A percentile compares a stretch with the other conserved stretches of the same genome.
These are phyloP conservation scores for Aureobasidium sp. DNA, from an alignment of 2,329 filamentous ascomycete species.

Conservation along the genomic window DNA sequence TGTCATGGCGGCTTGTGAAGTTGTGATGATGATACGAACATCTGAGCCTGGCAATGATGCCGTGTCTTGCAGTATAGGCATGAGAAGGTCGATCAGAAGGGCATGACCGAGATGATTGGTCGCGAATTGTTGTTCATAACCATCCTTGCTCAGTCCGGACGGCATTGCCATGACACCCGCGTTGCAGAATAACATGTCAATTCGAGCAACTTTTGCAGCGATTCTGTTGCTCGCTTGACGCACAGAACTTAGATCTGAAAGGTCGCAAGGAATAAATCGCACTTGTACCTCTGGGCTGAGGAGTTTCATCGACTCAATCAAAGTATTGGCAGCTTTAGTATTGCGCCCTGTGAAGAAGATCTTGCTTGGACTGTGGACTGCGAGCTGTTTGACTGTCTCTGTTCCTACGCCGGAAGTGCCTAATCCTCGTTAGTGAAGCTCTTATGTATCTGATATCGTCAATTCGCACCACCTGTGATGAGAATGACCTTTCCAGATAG, in stretches of 20 bases:
- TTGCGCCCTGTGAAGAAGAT: constrained; percentile 61
- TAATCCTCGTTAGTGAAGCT: constrained; percentile 24
- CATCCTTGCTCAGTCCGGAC: constrained; percentile 28
- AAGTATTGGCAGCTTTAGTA: constrained; percentile 45
- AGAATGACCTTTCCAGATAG: constrained; percentile 33
- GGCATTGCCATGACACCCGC: constrained; percentile 29
- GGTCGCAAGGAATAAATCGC: constrained; percentile 53
- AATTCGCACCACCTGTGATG: constrained; percentile 27
- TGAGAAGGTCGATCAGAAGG: constrained; percentile 26
- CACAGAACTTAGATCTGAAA: constrained; percentile 57
- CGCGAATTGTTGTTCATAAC: constrained; percentile 31
- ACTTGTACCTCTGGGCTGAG: constrained; percentile 42
- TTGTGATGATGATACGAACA: constrained; percentile 25
- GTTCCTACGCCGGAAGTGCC: constrained; percentile 53
- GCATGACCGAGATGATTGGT: constrained; percentile 36
- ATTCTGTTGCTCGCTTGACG: constrained; percentile 49
- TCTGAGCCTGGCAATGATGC: constrained; percentile 4
- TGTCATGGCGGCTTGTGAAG: constrained; percentile 14
- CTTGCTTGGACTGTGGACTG: constrained; percentile 51
- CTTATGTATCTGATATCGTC: not conserved
- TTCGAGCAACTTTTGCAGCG: constrained; percentile 28
- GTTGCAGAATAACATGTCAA: constrained; percentile 25
- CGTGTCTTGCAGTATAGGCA: constrained; percentile 22
- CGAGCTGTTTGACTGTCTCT: constrained; percentile 49
- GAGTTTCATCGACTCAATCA: constrained; percentile 42